A percentile compares a stretch with the other conserved stretches of the same genome.
Conservation (phyloP, 768 basidiomycete species). For the Mrakia gelida region DNA sequence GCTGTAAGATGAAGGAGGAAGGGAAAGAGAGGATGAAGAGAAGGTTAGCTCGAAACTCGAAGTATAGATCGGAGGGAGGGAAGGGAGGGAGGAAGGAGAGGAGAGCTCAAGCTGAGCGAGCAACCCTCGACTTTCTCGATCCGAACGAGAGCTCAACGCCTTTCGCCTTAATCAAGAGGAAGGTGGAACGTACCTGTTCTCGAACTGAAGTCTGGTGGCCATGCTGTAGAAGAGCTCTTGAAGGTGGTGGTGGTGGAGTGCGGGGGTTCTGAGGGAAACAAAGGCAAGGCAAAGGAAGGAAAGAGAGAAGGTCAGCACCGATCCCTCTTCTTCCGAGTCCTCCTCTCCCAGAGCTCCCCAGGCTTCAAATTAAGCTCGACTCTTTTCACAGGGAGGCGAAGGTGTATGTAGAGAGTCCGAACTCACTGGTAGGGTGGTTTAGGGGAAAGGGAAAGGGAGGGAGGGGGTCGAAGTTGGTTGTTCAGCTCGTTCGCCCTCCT, state of each 20-base stretch:
- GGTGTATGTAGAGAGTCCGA: too few species aligned
- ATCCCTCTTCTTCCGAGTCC: too few species aligned
- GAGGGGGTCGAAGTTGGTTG: too few species aligned
- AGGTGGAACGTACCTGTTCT: background rate
- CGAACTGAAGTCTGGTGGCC: slow-evolving; percentile 24
- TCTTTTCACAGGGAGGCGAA: too few species aligned
- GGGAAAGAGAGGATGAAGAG: background rate
- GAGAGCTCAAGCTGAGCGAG: background rate
- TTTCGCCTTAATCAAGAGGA: background rate
- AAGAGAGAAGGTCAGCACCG: background rate
- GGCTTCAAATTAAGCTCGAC: too few species aligned
- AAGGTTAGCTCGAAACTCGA: background rate
- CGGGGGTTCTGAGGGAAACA: too few species aligned
- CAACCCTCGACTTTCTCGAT: slow-evolving; percentile 5
- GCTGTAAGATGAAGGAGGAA: background rate
- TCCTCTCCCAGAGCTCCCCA: too few species aligned
- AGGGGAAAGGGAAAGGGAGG: too few species aligned
- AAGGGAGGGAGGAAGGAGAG: background rate
- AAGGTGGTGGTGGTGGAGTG: background rate
- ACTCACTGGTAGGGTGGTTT: too few species aligned
- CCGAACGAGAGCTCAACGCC: background rate
- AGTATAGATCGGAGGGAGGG: background rate
- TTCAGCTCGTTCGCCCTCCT: too few species aligned
- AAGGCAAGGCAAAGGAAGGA: background rate
- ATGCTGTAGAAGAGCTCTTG: background rate